Percentiles rank a stretch among this genome's conserved stretches.
Conservation (phyloP, 2,329 filamentous ascomycete species). For the Alternaria panax region DNA sequence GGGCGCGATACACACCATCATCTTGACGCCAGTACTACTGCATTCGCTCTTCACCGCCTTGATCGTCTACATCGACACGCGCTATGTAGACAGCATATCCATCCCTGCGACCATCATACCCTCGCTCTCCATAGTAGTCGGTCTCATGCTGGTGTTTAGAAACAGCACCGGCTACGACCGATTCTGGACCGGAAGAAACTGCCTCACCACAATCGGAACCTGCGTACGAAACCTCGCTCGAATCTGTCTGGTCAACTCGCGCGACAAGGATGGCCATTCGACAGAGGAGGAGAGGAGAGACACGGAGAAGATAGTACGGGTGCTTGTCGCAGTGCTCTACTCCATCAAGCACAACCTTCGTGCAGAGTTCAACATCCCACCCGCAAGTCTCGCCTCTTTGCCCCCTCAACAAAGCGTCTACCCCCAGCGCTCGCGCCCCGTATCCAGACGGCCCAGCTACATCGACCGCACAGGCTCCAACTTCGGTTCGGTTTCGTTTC, state of each 20-base stretch:
- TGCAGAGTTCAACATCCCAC: constrained; percentile 63
- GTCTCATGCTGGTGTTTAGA: constrained; percentile 72
- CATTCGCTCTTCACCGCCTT: constrained; percentile 66
- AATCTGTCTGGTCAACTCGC: constrained; percentile 60
- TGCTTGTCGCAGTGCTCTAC: constrained; percentile 68
- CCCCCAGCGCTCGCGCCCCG: constrained; percentile 25
- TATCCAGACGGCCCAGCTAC: constrained; percentile 38
- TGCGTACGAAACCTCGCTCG: constrained; percentile 66
- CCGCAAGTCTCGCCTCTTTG: constrained; percentile 34
- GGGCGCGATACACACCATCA: constrained; percentile 67
- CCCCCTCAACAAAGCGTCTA: constrained; percentile 24
- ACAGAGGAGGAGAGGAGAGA: constrained; percentile 58
- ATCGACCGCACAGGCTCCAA: constrained; percentile 22
- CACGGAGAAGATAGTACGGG: constrained; percentile 65
- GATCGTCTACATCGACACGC: constrained; percentile 64
- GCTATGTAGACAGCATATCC: constrained; percentile 59
- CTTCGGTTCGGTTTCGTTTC: constrained; percentile 5
- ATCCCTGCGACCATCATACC: constrained; percentile 68
- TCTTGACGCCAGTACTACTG: constrained; percentile 63
- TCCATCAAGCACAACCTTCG: constrained; percentile 70
- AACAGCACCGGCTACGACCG: constrained; percentile 70
- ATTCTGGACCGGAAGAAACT: constrained; percentile 68
- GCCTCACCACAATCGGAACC: constrained; percentile 65
- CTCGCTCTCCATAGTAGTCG: constrained; percentile 70
- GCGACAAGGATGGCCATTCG: constrained; percentile 29